Base-by-base conservation (phyloP, 2,329 filamentous ascomycete genomes). In the Hypoxylon sp. region DNA sequence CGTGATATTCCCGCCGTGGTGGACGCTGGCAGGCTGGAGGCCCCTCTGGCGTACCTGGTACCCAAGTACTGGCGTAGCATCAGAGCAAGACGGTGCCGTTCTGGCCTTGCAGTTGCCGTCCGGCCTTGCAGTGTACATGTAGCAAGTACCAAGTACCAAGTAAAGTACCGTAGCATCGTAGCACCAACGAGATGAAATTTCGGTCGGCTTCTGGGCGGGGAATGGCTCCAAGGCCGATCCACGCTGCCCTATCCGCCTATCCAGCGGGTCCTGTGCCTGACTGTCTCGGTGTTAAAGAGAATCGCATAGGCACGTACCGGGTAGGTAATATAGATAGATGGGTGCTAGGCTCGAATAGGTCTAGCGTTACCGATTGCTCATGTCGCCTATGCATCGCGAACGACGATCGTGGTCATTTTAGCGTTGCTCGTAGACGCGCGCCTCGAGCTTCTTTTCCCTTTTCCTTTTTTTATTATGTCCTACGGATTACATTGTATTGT, bases 391-490 rank as follows among this genome's bases (percentile, higher is more conserved):
- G 27, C 35, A 35, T 35, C n/a, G 17, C 31, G 31, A 33, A 52
- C 17, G 54, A 46, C 48, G 52, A 60, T 64, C 56, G 37, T 49
- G 47, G 41, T 55, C 60, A 54, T 50, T 63, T 60, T 60, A 55
- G 62, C 56, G 59, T 64, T 29, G 45, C 18, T n/a, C 40, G 41
- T 67, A 67, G 51, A 67, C 65, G 65, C 65, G 65, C 65, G 65
- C 65, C 63, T 67, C 63, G 57, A 45, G 31, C 31, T 35, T 15
- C 7, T 35, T 35, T 35, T 35, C n/a, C n/a, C 49, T 45, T 46
- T 27, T 52, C 35, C 43, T 15, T 18, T 31, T 17, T 40, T 31
- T 47, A 27, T 48, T 58, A 42, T 38, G 23, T 45, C 41, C n/a
- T n/a, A n/a, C n/a, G n/a, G n/a, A n/a, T n/a, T n/a, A n/a, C n/a